Base-by-base conservation (phyloP, 2,329 filamentous ascomycete genomes). In the Scedosporium minutisporum region DNA sequence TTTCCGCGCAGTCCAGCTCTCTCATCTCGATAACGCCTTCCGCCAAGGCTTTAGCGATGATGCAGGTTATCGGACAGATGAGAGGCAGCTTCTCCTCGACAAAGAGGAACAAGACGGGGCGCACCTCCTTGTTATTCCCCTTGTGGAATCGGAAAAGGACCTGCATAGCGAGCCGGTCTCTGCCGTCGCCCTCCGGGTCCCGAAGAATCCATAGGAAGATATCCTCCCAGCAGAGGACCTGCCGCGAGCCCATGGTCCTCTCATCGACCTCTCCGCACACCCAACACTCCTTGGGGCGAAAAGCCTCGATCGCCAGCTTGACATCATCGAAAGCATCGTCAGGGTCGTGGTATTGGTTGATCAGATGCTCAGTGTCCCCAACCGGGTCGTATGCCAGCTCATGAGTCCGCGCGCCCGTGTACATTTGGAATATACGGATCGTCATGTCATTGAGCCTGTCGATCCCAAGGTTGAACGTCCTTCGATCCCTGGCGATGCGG, bases 191-290 rank as follows among this genome's bases (percentile, higher is more conserved):
- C 4, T 12, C 4, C 1, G 57, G 57, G 57, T 59, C 18, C 3
- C 29, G 38, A 16, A 59, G 1, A 23, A 59, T 44, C 33, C 14
- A 44, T 23, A 59, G 18, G 7, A 5, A 7, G 6, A 59, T 59
- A 42, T 59, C 57, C 33, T 59, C 57, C 57, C 10, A 59, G 57
- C 57, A 59, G 38, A 59, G 29, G 29, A 59, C 57, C 57, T 59
- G n/a, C 7, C 3, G 10, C 48, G 18, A 10, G 16, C 14, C 14
- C 6, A 21, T 18, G 3, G 16, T 44, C 29, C 57, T 1, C 16
- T 59, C n/a, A 4, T 59, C 18, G 5, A 2, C 9, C 57, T 25
- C 57, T 25, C 57, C 57, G 6, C n/a, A 59, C n/a, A 59, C 38
- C 57, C 3, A 59, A 18, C n/a, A 59, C 16, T n/a, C n/a, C 33